Evolutionary conservation across 2,329 filamentous ascomycete genomes (phyloP).

Genomic region (Trichoderma asperellum): DNA sequence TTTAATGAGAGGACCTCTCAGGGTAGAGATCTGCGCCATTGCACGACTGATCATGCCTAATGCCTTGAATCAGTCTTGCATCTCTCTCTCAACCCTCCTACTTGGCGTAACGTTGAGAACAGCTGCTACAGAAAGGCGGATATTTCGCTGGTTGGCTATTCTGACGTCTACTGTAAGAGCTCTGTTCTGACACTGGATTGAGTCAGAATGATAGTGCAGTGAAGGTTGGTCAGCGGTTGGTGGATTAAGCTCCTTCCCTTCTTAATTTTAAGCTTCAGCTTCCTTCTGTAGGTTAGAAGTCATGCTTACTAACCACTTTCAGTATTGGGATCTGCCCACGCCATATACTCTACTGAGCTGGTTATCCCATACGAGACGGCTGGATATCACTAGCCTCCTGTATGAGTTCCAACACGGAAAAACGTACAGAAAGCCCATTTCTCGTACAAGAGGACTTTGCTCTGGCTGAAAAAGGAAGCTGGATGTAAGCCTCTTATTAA

Average conservation of each 20-base stretch:
- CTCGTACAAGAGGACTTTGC: neutral
- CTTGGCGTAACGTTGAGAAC: neutral
- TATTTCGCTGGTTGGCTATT: neutral
- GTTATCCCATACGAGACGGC: conserved; percentile 4
- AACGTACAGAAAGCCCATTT: neutral
- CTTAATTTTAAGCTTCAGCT: neutral
- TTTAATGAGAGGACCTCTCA: conserved; percentile 19
- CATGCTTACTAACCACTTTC: neutral
- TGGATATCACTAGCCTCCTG: neutral
- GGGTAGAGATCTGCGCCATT: conserved; percentile 1
- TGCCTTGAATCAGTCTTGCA: neutral
- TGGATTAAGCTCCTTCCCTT: neutral
- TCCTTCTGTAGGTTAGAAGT: neutral
- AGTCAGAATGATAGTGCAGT: neutral
- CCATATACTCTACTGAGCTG: neutral
- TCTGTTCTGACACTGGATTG: neutral
- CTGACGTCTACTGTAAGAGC: neutral
- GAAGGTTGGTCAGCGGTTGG: neutral
- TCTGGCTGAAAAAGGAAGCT: conserved; percentile 20
- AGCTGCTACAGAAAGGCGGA: neutral
- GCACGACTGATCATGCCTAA: neutral
- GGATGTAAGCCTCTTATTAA: conserved; percentile 25
- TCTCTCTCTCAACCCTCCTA: neutral
- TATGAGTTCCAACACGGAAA: neutral
- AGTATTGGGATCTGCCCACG: neutral